Evolutionary conservation across 2,329 filamentous ascomycete genomes (phyloP).

Genomic region (Ophiostoma himal-ulmi): DNA sequence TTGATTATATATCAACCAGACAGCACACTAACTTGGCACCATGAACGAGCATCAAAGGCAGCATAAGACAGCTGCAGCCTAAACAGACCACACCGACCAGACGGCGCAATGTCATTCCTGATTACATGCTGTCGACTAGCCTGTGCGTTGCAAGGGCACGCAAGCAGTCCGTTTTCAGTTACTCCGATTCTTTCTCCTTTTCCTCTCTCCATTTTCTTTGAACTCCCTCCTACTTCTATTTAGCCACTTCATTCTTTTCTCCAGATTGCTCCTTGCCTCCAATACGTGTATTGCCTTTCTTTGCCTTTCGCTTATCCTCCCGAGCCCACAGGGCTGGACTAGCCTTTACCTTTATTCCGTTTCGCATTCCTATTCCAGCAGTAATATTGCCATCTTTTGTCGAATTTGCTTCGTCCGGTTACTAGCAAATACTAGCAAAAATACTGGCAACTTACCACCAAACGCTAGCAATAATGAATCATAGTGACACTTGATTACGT

Average conservation of each 20-base stretch:
- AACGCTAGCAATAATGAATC: too few relatives aligned
- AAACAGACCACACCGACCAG: neutral
- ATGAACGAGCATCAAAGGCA: neutral
- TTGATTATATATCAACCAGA: neutral
- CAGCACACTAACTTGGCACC: neutral
- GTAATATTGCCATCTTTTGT: neutral
- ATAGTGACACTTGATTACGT: neutral
- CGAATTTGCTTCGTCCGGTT: neutral
- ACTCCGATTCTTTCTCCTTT: neutral
- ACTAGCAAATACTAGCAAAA: neutral
- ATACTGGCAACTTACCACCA: neutral
- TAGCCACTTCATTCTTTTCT: neutral
- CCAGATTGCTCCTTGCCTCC: neutral
- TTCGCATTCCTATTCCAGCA: neutral
- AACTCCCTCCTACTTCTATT: neutral
- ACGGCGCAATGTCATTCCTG: neutral
- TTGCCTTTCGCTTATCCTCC: neutral
- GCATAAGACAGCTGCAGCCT: neutral
- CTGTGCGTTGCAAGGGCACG: neutral
- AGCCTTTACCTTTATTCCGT: neutral
- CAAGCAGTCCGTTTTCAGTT: neutral
- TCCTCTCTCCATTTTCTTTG: neutral
- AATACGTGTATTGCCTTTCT: constrained; percentile 1
- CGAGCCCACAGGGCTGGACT: neutral
- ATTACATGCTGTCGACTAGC: neutral